phyloP scores from a whole-genome alignment of 768 basidiomycete species.

The Collybiopsis confluens region DNA sequence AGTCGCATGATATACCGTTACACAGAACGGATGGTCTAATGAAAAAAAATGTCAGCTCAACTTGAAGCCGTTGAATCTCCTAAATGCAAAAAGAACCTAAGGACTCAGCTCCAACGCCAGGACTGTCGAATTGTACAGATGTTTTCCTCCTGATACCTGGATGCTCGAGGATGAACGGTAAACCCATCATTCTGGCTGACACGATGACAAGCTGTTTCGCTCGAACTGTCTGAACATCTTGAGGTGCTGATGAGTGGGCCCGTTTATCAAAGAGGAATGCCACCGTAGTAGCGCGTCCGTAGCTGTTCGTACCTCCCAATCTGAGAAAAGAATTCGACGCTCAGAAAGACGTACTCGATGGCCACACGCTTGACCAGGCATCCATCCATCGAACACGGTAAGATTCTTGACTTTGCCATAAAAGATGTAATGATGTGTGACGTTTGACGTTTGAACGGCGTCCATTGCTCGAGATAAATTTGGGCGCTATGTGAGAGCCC shows the following conservation, averaged over 20 bases:
- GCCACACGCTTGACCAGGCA: too few relatives aligned
- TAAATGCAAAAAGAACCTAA: conserved; percentile 18
- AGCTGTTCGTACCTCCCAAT: conserved; percentile 12
- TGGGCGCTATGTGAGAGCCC: neutral
- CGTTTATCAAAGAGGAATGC: conserved; percentile 41
- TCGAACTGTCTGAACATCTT: conserved; percentile 19
- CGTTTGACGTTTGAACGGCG: conserved; percentile 24
- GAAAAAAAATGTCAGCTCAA: neutral
- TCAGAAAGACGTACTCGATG: too few relatives aligned
- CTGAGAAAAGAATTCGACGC: too few relatives aligned
- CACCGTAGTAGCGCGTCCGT: conserved; percentile 39
- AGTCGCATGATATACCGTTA: conserved; percentile 23
- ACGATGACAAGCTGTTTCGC: conserved; percentile 46
- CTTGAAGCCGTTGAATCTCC: neutral
- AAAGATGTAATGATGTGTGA: conserved; percentile 9
- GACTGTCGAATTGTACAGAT: conserved; percentile 36
- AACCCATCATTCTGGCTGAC: conserved; percentile 51
- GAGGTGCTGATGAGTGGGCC: neutral
- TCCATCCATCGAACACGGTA: too few relatives aligned
- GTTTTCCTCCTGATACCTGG: conserved; percentile 51
- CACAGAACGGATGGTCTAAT: conserved; percentile 25
- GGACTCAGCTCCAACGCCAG: conserved; percentile 50
- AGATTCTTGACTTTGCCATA: too few relatives aligned
- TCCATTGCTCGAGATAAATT: conserved; percentile 12
- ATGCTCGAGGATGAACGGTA: conserved; percentile 31